A percentile compares a stretch with the other conserved stretches of the same genome.
phyloP scores from a whole-genome alignment of 2,329 filamentous ascomycete genomes.

The Tothia fuscella region DNA sequence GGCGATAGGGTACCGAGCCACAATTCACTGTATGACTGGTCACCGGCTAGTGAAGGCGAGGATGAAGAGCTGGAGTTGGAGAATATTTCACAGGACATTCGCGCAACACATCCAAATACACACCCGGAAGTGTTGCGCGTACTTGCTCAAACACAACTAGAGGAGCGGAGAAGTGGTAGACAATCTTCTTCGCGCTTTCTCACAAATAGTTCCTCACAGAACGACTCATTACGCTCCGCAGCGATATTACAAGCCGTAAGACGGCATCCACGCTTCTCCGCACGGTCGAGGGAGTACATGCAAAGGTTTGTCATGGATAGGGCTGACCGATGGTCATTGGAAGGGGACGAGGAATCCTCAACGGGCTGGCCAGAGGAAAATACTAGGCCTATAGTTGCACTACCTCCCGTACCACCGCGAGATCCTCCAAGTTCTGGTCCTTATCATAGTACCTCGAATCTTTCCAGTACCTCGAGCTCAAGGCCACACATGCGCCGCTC shows the following conservation, averaged over 20 bases:
- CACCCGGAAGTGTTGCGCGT: slow-evolving; percentile 28
- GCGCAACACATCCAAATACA: slow-evolving; percentile 26
- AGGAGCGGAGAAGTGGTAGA: slow-evolving; percentile 19
- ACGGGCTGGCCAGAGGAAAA: neutral
- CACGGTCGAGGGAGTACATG: slow-evolving; percentile 25
- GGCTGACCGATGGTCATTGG: slow-evolving; percentile 20
- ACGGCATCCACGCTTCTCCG: slow-evolving; percentile 27
- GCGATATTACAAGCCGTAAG: slow-evolving; percentile 30
- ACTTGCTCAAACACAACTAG: slow-evolving; percentile 24
- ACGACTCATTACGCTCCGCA: slow-evolving; percentile 25
- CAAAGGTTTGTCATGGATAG: slow-evolving; percentile 29
- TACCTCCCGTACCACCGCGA: slow-evolving; percentile 11
- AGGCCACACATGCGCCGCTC: slow-evolving; percentile 7
- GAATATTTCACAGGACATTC: slow-evolving; percentile 28
- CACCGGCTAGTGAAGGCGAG: slow-evolving; percentile 20
- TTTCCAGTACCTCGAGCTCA: slow-evolving; percentile 3
- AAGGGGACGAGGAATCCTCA: slow-evolving; percentile 15
- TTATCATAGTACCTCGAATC: slow-evolving; percentile 13
- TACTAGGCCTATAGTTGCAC: slow-evolving; percentile 12
- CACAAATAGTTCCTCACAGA: slow-evolving; percentile 15
- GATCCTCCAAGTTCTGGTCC: slow-evolving; percentile 18
- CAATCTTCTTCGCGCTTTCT: slow-evolving; percentile 18
- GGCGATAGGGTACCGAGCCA: slow-evolving; percentile 41
- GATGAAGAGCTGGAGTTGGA: slow-evolving; percentile 22
- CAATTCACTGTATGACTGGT: slow-evolving; percentile 48